A percentile compares a stretch with the other conserved stretches of the same genome.
Conservation (phyloP, 495 filamentous ascomycete species). For the Parathielavia hyrcaniae region DNA sequence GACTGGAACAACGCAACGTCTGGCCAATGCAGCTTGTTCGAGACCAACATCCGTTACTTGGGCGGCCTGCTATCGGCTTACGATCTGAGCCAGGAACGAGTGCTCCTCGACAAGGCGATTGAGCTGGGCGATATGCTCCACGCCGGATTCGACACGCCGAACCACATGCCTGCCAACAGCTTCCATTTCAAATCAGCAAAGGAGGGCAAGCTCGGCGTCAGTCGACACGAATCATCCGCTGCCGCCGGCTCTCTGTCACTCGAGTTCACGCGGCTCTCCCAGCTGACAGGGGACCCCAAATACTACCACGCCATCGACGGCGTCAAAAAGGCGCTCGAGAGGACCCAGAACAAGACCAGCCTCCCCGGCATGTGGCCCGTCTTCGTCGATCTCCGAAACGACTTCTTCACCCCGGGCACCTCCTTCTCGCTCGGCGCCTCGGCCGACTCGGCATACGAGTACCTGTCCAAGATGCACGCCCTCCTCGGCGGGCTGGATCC, state of each 20-base stretch:
- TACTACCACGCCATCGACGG: constrained; percentile 81
- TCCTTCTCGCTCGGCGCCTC: constrained; percentile 63
- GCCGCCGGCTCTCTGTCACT: constrained; percentile 72
- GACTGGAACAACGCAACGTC: constrained; percentile 68
- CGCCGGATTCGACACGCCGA: constrained; percentile 81
- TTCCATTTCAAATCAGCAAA: constrained; percentile 54
- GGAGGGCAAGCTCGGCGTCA: constrained; percentile 50
- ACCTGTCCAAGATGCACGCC: constrained; percentile 66
- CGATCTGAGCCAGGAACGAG: constrained; percentile 55
- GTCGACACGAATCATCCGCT: constrained; percentile 41
- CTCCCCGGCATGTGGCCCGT: constrained; percentile 81
- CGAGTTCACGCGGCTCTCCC: constrained; percentile 80
- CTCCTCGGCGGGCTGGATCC: constrained; percentile 38
- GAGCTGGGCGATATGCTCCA: constrained; percentile 80
- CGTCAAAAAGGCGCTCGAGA: constrained; percentile 66
- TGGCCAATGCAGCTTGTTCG: constrained; percentile 58
- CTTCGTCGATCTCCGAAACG: constrained; percentile 50
- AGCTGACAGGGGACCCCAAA: constrained; percentile 70
- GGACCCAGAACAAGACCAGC: constrained; percentile 57
- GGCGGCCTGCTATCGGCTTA: constrained; percentile 73
- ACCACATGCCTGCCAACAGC: constrained; percentile 72
- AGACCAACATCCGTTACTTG: constrained; percentile 73
- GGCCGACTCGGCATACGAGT: constrained; percentile 83
- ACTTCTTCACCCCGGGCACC: constrained; percentile 28
- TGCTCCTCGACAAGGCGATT: constrained; percentile 69